Evolutionary conservation across 306 rosid genomes (phyloP).

Genomic region (Cicer chorassanicum): DNA sequence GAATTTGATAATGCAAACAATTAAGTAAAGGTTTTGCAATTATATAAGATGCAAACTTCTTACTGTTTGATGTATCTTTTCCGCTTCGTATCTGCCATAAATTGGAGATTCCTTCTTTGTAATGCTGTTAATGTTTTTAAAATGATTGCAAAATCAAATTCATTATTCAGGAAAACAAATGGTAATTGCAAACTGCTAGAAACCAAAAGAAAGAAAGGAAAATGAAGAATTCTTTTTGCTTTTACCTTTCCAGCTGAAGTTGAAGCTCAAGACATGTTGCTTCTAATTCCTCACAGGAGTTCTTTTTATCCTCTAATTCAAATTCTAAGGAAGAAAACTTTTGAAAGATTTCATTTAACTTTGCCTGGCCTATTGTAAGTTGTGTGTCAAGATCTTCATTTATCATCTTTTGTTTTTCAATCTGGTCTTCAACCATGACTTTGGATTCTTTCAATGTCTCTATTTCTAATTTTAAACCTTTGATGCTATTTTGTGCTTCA

Average conservation of each 20-base stretch:
- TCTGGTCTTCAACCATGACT: constrained; percentile 56
- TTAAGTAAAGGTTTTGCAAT: not conserved
- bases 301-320: constrained; percentile 72
- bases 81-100: constrained; percentile 51
- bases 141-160: constrained; percentile 40
- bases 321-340: constrained; percentile 76
- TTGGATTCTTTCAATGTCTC: constrained; percentile 56
- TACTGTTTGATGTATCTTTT: constrained; percentile 67
- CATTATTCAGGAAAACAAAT: constrained; percentile 4
- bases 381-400: constrained; percentile 79
- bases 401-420: constrained; percentile 58
- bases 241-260: constrained; percentile 87
- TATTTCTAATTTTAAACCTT: constrained; percentile 61
- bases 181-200: constrained; percentile 6
- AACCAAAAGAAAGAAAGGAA: not conserved
- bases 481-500: constrained; percentile 64
- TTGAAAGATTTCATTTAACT: constrained; percentile 62
- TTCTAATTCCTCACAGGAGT: constrained; percentile 75
- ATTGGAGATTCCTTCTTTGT: constrained; percentile 65
- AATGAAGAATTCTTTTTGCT: not conserved
- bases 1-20: not conserved
- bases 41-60: constrained; percentile 42
- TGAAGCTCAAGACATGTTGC: constrained; percentile 85
- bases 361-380: constrained; percentile 59
- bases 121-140: constrained; percentile 54